phyloP scores from a whole-genome alignment of 225 moss, liverwort and hornwort species.

The Polytrichum commune region DNA sequence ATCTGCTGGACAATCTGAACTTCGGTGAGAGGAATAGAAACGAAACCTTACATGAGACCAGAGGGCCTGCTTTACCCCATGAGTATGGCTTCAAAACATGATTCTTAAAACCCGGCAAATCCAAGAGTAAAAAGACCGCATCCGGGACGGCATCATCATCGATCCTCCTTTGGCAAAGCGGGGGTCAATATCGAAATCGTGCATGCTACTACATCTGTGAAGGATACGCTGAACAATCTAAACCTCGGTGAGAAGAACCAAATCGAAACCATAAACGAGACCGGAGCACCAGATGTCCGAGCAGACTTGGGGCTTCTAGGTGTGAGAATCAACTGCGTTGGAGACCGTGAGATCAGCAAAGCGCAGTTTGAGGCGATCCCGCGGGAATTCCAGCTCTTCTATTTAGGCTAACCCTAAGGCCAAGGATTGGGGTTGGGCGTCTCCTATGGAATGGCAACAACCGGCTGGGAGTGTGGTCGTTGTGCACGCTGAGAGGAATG shows the following conservation, averaged over 20 bases:
- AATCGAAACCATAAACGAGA: neutral
- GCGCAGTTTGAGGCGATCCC: slow-evolving; percentile 1
- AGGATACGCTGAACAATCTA: neutral
- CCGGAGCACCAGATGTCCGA: neutral
- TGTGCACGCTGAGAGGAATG: slow-evolving; percentile 1
- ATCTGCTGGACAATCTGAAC: neutral
- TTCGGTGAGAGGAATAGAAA: neutral
- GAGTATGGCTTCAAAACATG: neutral
- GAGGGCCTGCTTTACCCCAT: neutral
- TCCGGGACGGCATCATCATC: neutral
- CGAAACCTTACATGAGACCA: neutral
- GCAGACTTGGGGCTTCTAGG: neutral
- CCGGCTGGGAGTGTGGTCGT: slow-evolving; percentile 1
- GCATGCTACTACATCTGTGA: slow-evolving; percentile 1
- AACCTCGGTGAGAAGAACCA: neutral
- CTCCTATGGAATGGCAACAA: neutral
- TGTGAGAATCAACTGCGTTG: slow-evolving; percentile 4
- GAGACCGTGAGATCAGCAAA: neutral
- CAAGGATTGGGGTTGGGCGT: neutral
- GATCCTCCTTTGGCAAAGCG: neutral
- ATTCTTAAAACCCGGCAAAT: slow-evolving; percentile 1
- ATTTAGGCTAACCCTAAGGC: neutral
- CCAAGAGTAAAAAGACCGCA: neutral
- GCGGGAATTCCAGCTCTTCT: too few species aligned
- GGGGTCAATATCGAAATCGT: neutral